Conservation (phyloP, 768 basidiomycete species). For the Sporobolomyces roseus region DNA sequence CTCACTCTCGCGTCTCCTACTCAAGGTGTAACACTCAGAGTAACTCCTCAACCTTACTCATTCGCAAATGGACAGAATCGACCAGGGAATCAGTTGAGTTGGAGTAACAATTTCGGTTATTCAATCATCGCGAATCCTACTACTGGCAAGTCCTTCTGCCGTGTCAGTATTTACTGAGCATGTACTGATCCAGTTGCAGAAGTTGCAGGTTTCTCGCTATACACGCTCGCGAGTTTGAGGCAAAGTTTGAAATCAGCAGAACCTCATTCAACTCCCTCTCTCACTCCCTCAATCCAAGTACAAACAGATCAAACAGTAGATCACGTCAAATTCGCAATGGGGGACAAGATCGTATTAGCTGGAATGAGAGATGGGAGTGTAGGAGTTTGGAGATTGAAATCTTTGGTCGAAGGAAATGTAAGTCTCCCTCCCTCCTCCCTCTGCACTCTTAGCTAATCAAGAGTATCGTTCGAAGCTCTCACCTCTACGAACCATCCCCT, state of each 20-base stretch:
- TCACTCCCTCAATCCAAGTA: neutral
- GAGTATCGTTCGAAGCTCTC: neutral
- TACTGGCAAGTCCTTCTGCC: neutral
- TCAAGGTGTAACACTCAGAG: conserved; percentile 27
- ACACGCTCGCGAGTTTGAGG: conserved; percentile 29
- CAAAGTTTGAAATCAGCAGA: neutral
- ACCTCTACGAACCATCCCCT: conserved; percentile 28
- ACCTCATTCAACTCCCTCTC: conserved; percentile 19
- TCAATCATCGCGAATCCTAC: conserved; percentile 1
- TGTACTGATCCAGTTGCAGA: neutral
- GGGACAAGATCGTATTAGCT: conserved; percentile 38
- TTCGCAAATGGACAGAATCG: neutral
- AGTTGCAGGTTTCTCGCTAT: conserved; percentile 43
- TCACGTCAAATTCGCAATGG: conserved; percentile 43
- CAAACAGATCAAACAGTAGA: conserved; percentile 8
- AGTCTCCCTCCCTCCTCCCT: neutral
- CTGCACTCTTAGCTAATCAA: neutral
- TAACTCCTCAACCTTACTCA: neutral
- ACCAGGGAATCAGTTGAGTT: conserved; percentile 28
- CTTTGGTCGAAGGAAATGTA: conserved; percentile 33
- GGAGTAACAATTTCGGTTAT: conserved; percentile 38
- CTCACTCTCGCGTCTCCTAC: conserved; percentile 29
- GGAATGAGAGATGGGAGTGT: conserved; percentile 33
- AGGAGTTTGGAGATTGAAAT: conserved; percentile 35
- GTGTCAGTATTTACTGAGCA: neutral